Base-by-base conservation (phyloP, 1,139 yeast genomes). In the Kodamaea fungicola region DNA sequence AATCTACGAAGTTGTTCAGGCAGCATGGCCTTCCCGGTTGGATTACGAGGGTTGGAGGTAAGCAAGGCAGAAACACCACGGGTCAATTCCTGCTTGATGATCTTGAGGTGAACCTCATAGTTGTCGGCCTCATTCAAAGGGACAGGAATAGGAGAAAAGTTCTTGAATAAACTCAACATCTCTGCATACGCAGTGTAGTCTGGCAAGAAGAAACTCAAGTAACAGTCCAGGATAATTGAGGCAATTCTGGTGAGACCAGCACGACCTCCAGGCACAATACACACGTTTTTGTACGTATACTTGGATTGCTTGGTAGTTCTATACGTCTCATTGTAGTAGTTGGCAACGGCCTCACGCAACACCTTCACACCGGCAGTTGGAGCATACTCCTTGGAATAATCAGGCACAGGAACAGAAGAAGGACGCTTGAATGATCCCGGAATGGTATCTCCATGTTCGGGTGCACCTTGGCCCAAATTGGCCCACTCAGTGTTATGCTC, bases 181-280 rank as follows among this genome's bases (percentile, higher is more conserved):
- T 79, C 86, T n/a, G 86, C 82, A 51, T 79, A 79, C 3, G 86
- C 86, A 21, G 86, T 79, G 52, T 80, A 79, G 54, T 80, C 86
- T 4, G 86, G 86, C 48, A 79, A 64, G 55, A 80, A 80, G 56
- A 78, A 80, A 12, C 82, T 74, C 40, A 80, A 59, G 52, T 79
- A 79, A 50, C 84, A 70, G 55, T 80, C 84, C 40, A 76, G 67
- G 41, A 80, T 69, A 44, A 80, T 78, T 8, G 84, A 77, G 21
- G 86, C 86, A 47, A 79, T 79, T 56, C 86, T 69, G 19, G 82
- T 79, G 45, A 80, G 61, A 0, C 85, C 86, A 13, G 84, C 83
- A 52, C 86, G 67, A 3, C 86, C 86, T 24, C 86, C 86, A 7
- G 86, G 85, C 2, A 80, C 84, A 47, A 80, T 70, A 56, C 83